Base-by-base conservation (phyloP, 2,329 filamentous ascomycete species). In the Fusarium stilboides region DNA sequence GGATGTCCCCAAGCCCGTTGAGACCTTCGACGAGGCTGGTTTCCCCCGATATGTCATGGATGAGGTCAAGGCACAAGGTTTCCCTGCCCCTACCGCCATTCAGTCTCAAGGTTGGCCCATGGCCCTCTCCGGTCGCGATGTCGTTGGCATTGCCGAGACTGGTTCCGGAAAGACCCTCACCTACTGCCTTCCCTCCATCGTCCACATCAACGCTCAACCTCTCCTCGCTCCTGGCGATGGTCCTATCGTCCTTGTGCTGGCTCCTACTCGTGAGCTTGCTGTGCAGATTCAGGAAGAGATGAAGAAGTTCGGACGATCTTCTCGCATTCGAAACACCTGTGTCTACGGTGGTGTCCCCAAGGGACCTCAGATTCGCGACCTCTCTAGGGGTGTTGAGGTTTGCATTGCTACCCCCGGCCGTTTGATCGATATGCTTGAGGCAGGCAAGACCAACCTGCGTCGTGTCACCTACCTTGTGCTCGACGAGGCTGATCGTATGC, bases 81-180 rank as follows among this genome's bases (percentile, higher is more conserved):
- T 99, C 83, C 89, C 92, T 68, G 92, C 91, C 57, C 96, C 96
- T 39, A 99, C 96, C 42, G 91, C 96, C 69, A 98, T 99, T 81
- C 96, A 99, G 83, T 97, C 95, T 19, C 96, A 98, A 81, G 96
- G 96, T 69, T 98, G 96, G 96, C 96, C 96, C 68, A 98, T 98
- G 96, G 94, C 96, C 78, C 90, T 99, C 52, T 97, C 95, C 74
- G 96, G 96, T 84, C 95, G 96, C 75, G 96, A 99, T 80, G 95
- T 98, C 65, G 95, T 98, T 77, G 96, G 96, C 90, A 97, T 99
- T 84, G 96, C 96, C 76, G 96, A 99, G 87, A 99, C 96, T 62
- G 96, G 96, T 80, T 99, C 96, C 71, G 96, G 96, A 87, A 99
- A 99, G 91, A 99, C 96, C 6, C 88, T 99, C 72, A 98, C 94